phyloP scores from a whole-genome alignment of 148 eudicot species.

The Silene conica region DNA sequence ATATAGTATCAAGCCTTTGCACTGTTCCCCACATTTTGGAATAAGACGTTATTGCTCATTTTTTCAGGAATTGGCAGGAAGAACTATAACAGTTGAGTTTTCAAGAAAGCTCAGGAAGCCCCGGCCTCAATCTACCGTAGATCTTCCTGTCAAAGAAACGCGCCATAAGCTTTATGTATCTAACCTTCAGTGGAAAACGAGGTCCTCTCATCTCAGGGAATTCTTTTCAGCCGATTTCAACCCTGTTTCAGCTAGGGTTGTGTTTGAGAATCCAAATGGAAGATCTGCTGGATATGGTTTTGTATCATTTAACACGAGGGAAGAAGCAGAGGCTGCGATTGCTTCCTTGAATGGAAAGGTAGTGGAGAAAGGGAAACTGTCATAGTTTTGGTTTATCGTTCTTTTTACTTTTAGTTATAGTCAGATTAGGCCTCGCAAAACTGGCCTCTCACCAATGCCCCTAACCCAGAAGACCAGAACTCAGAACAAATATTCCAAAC shows the following conservation, averaged over 20 bases:
- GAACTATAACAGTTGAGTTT: constrained; percentile 62
- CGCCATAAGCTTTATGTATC: constrained; percentile 70
- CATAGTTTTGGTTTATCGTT: background rate
- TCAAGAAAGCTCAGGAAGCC: constrained; percentile 71
- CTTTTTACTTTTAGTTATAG: background rate
- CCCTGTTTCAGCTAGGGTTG: constrained; percentile 69
- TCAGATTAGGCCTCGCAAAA: background rate
- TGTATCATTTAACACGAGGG: constrained; percentile 72
- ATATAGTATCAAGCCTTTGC: background rate
- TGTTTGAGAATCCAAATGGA: constrained; percentile 60
- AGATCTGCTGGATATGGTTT: constrained; percentile 93
- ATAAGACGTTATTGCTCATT: constrained; percentile 6
- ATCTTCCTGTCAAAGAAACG: constrained; percentile 44
- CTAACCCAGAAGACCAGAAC: background rate
- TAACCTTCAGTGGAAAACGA: constrained; percentile 89
- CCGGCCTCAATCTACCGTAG: constrained; percentile 35
- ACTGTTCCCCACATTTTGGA: background rate
- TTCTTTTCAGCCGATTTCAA: constrained; percentile 52
- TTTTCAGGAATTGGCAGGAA: constrained; percentile 64
- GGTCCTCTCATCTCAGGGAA: constrained; percentile 67
- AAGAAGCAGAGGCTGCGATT: constrained; percentile 81
- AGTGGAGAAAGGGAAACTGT: constrained; percentile 1
- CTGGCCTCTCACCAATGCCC: background rate
- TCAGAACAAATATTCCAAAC: too few relatives aligned
- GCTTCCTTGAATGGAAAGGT: constrained; percentile 76